A percentile compares a stretch with the other conserved stretches of the same genome.
phyloP scores from a whole-genome alignment of 805 yeast species.

The Candida koratica region DNA sequence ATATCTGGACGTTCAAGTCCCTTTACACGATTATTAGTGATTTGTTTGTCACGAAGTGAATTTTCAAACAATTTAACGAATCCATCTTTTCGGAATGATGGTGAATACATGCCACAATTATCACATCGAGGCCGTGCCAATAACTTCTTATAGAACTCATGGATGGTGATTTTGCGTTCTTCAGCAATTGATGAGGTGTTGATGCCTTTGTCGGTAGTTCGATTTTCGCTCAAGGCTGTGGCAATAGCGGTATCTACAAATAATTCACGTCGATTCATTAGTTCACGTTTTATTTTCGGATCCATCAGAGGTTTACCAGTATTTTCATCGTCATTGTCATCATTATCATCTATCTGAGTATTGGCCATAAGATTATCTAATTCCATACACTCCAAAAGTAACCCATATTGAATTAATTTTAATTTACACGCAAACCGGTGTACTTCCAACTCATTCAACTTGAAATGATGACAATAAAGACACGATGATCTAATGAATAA shows the following conservation, averaged over 20 bases:
- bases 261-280: slow-evolving; percentile 57
- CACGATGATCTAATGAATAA: slow-evolving; percentile 80
- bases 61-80: slow-evolving; percentile 87
- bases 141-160: slow-evolving; percentile 70
- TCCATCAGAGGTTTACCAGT: slow-evolving; percentile 29
- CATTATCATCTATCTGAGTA: slow-evolving; percentile 31
- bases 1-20: slow-evolving; percentile 73
- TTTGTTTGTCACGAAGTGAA: slow-evolving; percentile 77
- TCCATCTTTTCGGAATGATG: slow-evolving; percentile 93
- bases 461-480: slow-evolving; percentile 85
- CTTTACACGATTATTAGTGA: slow-evolving; percentile 74
- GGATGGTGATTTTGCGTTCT: slow-evolving; percentile 73
- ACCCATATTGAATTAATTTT: slow-evolving; percentile 80
- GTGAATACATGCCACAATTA: slow-evolving; percentile 94
- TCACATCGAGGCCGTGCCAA: slow-evolving; percentile 84
- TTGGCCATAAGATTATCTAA: slow-evolving; percentile 59
- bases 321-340: slow-evolving; percentile 45
- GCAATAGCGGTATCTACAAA: slow-evolving; percentile 71
- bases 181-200: slow-evolving; percentile 82
- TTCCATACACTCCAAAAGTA: slow-evolving; percentile 70
- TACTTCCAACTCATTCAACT: slow-evolving; percentile 61
- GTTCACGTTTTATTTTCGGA: slow-evolving; percentile 40
- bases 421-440: slow-evolving; percentile 78
- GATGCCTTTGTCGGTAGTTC: slow-evolving; percentile 61
- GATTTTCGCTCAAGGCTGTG: slow-evolving; percentile 71